A percentile compares a stretch with the other conserved stretches of the same genome.
Conservation (phyloP, 768 basidiomycete species). For the Wakefieldia striispora region DNA sequence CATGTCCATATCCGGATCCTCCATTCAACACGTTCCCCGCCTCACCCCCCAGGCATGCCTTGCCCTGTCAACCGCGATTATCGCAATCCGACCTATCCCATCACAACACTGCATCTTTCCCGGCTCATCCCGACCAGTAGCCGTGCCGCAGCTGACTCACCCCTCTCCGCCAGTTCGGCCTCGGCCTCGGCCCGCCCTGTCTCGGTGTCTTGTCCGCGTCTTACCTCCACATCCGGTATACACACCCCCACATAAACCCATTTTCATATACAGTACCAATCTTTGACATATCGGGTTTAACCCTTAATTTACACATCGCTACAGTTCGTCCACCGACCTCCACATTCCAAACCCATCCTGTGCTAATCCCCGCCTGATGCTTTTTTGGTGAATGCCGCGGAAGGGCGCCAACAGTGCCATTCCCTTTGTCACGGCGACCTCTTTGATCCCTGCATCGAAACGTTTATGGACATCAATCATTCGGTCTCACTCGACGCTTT, state of each 20-base stretch:
- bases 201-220: constrained; percentile 14
- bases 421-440: not conserved
- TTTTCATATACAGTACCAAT: no score
- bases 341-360: no score
- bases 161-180: not conserved
- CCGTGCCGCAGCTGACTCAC: constrained; percentile 18
- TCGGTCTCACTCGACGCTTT: no score
- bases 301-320: constrained; percentile 7
- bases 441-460: no score
- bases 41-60: constrained; percentile 30
- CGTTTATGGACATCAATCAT: no score
- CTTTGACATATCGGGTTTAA: no score
- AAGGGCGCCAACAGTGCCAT: no score
- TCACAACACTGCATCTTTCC: not conserved
- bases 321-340: constrained; percentile 12
- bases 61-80: constrained; percentile 19
- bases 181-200: constrained; percentile 11
- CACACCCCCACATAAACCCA: no score
- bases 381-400: no score
- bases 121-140: not conserved
- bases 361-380: no score
- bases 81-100: constrained; percentile 25
- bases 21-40: constrained; percentile 28
- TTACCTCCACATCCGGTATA: not conserved
- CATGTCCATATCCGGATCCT: constrained; percentile 11